A percentile compares a stretch with the other conserved stretches of the same genome.
Conservation (phyloP, 345 rosid genomes). For the Acer saccharum region DNA sequence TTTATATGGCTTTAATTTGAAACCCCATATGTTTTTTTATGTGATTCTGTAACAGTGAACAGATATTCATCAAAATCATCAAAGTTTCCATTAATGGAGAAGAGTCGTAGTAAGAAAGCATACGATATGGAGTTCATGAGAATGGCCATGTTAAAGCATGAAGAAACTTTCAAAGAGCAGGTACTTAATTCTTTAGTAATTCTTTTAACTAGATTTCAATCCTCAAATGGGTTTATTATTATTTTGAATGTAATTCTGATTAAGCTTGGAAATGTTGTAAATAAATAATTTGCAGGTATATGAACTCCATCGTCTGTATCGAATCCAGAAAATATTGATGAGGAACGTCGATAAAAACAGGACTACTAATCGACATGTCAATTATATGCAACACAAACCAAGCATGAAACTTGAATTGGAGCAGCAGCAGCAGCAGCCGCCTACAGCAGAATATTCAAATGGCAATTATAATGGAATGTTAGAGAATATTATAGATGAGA, state of each 20-base stretch:
- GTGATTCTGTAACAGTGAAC: conserved; percentile 14
- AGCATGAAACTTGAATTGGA: conserved; percentile 36
- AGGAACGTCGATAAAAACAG: conserved; percentile 43
- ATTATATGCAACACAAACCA: conserved; percentile 22
- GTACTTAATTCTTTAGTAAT: conserved; percentile 30
- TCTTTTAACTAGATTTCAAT: neutral
- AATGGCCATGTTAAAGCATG: conserved; percentile 92
- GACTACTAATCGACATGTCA: neutral
- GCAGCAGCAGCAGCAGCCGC: conserved; percentile 31
- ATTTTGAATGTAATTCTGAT: neutral
- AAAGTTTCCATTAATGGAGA: conserved; percentile 61
- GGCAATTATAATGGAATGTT: conserved; percentile 17
- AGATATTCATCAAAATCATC: too few species aligned
- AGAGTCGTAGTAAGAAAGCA: conserved; percentile 46
- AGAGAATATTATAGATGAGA: conserved; percentile 62
- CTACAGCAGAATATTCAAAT: conserved; percentile 31
- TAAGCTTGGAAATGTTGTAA: neutral
- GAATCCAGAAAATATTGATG: conserved; percentile 82
- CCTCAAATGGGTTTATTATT: neutral
- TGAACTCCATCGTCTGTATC: conserved; percentile 90
- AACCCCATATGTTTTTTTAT: conserved; percentile 13
- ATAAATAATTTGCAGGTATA: conserved; percentile 44
- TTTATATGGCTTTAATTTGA: neutral
- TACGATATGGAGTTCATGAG: conserved; percentile 85
- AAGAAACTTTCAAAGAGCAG: conserved; percentile 97